A percentile compares a stretch with the other conserved stretches of the same genome.
phyloP scores from a whole-genome alignment of 768 basidiomycete genomes.

The Suillus brevipes region DNA sequence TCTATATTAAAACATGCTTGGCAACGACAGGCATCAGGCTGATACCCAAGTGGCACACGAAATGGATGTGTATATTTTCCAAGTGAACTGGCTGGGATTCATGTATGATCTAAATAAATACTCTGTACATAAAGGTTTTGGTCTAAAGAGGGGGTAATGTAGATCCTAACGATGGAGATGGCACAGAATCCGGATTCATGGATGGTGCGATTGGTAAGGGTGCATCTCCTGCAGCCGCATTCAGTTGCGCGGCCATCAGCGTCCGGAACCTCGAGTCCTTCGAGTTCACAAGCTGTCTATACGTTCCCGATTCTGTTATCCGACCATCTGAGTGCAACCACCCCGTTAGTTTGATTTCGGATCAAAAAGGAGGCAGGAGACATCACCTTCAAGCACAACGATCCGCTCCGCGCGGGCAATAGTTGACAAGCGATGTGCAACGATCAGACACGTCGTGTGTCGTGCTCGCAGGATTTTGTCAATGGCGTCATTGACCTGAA shows the following conservation, averaged over 20 bases:
- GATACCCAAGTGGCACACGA: not conserved
- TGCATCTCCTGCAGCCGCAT: slow-evolving; percentile 38
- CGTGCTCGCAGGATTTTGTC: slow-evolving; percentile 80
- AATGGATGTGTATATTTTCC: not conserved
- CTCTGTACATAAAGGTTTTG: not conserved
- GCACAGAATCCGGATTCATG: not conserved
- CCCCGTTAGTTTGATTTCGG: not conserved
- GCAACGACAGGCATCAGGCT: not conserved
- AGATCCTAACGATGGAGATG: not conserved
- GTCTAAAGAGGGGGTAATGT: not conserved
- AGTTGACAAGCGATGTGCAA: slow-evolving; percentile 87
- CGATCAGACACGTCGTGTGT: slow-evolving; percentile 85
- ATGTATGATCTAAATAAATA: slow-evolving; percentile 10
- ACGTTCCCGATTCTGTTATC: slow-evolving; percentile 82
- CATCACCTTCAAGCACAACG: slow-evolving; percentile 79
- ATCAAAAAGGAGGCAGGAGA: slow-evolving; percentile 11
- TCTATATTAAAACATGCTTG: not conserved
- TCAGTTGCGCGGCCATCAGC: slow-evolving; percentile 89
- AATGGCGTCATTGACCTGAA: slow-evolving; percentile 84
- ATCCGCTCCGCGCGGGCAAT: slow-evolving; percentile 89
- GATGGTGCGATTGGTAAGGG: not conserved
- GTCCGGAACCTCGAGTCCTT: slow-evolving; percentile 77
- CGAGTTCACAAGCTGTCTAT: slow-evolving; percentile 70
- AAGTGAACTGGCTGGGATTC: not conserved
- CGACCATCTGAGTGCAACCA: slow-evolving; percentile 52